These are phyloP conservation scores for Septoria linicola DNA, from an alignment of 2,329 filamentous ascomycete species.

Conservation along the genomic window DNA sequence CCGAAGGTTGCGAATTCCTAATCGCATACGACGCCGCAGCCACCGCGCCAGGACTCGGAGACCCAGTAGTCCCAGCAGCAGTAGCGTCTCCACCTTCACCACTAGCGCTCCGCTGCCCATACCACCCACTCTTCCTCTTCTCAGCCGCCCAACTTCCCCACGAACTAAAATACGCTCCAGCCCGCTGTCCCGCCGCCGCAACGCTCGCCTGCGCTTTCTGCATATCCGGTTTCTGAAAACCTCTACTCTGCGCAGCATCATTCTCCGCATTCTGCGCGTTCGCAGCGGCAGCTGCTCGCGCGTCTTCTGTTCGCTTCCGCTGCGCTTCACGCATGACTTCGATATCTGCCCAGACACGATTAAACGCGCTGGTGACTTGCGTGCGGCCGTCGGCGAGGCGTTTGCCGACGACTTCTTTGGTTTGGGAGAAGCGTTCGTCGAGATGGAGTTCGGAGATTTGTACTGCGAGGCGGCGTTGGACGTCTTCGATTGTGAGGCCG, in stretches of 20 bases:
- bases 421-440: slow-evolving; percentile 82
- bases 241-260: slow-evolving; percentile 11
- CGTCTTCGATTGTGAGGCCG: slow-evolving; percentile 88
- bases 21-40: slow-evolving; percentile 13
- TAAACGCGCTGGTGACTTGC: slow-evolving; percentile 83
- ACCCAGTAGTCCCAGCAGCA: neutral
- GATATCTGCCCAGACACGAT: slow-evolving; percentile 85
- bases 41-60: slow-evolving; percentile 1
- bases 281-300: slow-evolving; percentile 42
- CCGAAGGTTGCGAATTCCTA: slow-evolving; percentile 9
- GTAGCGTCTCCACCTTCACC: neutral
- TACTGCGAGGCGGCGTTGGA: slow-evolving; percentile 83
- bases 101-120: slow-evolving; percentile 9
- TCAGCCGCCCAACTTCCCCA: slow-evolving; percentile 69
- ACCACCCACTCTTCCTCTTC: slow-evolving; percentile 58
- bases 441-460: slow-evolving; percentile 93
- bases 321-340: slow-evolving; percentile 76
- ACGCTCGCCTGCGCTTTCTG: slow-evolving; percentile 56
- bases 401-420: slow-evolving; percentile 80
- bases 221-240: slow-evolving; percentile 48
- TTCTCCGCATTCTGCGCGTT: slow-evolving; percentile 18
- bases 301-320: slow-evolving; percentile 61
- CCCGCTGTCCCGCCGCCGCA: slow-evolving; percentile 54
- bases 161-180: slow-evolving; percentile 62
- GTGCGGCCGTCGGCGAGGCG: slow-evolving; percentile 85